Conservation (phyloP, 1,139 yeast species). For the Casaregolazyma lundiana region DNA sequence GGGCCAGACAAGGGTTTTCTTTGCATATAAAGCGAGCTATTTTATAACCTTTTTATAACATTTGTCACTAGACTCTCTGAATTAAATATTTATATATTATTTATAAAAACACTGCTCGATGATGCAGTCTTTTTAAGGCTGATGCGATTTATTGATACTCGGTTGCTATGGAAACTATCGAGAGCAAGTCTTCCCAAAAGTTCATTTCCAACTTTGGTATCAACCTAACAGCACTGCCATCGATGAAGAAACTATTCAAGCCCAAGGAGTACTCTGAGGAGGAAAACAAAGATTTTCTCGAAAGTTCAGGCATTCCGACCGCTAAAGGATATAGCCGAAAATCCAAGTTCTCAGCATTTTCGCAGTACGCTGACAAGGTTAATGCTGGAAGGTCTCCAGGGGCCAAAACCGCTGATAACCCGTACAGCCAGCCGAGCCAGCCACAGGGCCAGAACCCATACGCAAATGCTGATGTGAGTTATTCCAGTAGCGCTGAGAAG, state of each 20-base stretch:
- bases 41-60: not conserved
- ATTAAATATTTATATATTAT: not conserved
- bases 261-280: constrained; percentile 34
- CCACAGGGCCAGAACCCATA: constrained; percentile 14
- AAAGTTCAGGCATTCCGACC: constrained; percentile 28
- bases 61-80: too few species aligned
- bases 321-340: constrained; percentile 26
- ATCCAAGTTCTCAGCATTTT: constrained; percentile 33
- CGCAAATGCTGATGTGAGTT: constrained; percentile 15
- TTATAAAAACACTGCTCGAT: not conserved
- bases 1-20: too few species aligned
- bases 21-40: not conserved
- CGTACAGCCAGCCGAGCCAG: not conserved
- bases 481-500: constrained; percentile 7
- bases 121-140: not conserved
- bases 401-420: constrained; percentile 12
- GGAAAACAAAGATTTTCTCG: constrained; percentile 30
- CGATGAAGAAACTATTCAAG: constrained; percentile 9
- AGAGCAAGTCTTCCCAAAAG: not conserved
- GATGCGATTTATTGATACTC: not conserved
- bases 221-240: constrained; percentile 11
- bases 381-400: constrained; percentile 14
- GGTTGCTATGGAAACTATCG: not conserved
- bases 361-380: constrained; percentile 28
- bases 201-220: not conserved